These are phyloP conservation scores for Bauhinia variegata DNA, from an alignment of 306 rosid genomes.

Conservation along the genomic window DNA sequence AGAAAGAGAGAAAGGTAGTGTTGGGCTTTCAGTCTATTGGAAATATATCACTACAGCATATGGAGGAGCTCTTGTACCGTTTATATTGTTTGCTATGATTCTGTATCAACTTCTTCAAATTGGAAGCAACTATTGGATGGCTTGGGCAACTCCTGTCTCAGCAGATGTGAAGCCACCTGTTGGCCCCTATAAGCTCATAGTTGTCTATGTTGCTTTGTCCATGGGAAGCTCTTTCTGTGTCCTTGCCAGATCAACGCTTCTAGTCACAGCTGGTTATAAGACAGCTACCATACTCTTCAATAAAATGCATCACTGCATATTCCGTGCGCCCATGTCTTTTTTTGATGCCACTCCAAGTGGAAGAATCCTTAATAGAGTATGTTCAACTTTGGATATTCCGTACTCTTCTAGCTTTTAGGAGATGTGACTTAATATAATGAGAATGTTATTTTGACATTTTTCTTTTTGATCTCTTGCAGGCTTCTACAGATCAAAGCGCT, in stretches of 20 bases:
- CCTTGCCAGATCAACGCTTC: conserved; percentile 52
- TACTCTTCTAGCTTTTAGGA: neutral
- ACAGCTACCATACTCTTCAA: conserved; percentile 74
- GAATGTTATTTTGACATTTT: neutral
- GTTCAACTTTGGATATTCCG: conserved; percentile 8
- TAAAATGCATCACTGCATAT: conserved; percentile 77
- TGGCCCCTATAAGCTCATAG: conserved; percentile 48
- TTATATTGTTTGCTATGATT: conserved; percentile 66
- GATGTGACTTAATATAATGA: neutral
- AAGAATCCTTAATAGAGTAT: conserved; percentile 76
- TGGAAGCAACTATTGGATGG: conserved; percentile 95
- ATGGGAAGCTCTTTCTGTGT: conserved; percentile 68
- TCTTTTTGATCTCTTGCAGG: conserved; percentile 45
- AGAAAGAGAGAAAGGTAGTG: conserved; percentile 89
- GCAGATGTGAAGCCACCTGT: conserved; percentile 58
- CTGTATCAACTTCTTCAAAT: conserved; percentile 79
- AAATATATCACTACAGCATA: conserved; percentile 69
- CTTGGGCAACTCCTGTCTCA: conserved; percentile 85
- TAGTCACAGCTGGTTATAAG: conserved; percentile 65
- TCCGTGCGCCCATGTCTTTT: conserved; percentile 89
- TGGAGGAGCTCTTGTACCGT: conserved; percentile 83
- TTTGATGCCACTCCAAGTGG: conserved; percentile 92
- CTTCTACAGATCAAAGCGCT: conserved; percentile 80
- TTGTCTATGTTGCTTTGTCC: conserved; percentile 68
- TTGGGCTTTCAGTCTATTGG: conserved; percentile 75